Evolutionary conservation across 2,329 filamentous ascomycete genomes (phyloP).

Genomic region (Epicoccum sorghinum): DNA sequence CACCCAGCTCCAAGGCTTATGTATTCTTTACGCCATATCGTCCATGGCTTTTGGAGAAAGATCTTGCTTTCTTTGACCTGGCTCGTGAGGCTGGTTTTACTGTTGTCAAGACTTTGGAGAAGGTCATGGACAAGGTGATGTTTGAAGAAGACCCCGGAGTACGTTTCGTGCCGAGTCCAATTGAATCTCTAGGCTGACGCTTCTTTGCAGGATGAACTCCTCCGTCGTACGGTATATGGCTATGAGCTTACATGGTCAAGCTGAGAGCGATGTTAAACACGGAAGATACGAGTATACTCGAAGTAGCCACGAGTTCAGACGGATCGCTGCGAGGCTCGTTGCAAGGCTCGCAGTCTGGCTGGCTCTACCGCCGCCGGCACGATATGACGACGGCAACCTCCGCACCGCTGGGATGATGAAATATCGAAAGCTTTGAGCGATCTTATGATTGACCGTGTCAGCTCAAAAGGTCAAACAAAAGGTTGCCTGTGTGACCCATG

Average conservation of each 20-base stretch:
- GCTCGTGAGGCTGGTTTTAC: conserved; percentile 72
- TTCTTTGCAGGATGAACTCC: conserved; percentile 66
- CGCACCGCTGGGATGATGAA: too few species aligned
- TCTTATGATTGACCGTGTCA: too few species aligned
- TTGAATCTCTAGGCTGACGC: neutral
- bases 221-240: conserved; percentile 83
- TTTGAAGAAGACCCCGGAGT: conserved; percentile 87
- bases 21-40: conserved; percentile 96
- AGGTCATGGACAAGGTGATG: conserved; percentile 82
- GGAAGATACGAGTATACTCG: neutral
- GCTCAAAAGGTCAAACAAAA: too few species aligned
- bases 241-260: conserved; percentile 71
- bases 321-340: too few species aligned
- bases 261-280: neutral
- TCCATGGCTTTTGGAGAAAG: conserved; percentile 85
- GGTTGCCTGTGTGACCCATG: too few species aligned
- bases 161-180: conserved; percentile 34
- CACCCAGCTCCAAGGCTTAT: conserved; percentile 66
- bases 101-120: conserved; percentile 81
- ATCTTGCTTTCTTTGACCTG: conserved; percentile 84
- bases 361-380: too few species aligned
- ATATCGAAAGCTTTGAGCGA: too few species aligned
- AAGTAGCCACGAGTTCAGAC: neutral
- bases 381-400: too few species aligned
- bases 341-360: too few species aligned